Evolutionary conservation across 2,329 filamentous ascomycete species (phyloP), one percentile per base, ranked within the genome.

Genomic region (Pseudophaeomoniella oleicola): DNA sequence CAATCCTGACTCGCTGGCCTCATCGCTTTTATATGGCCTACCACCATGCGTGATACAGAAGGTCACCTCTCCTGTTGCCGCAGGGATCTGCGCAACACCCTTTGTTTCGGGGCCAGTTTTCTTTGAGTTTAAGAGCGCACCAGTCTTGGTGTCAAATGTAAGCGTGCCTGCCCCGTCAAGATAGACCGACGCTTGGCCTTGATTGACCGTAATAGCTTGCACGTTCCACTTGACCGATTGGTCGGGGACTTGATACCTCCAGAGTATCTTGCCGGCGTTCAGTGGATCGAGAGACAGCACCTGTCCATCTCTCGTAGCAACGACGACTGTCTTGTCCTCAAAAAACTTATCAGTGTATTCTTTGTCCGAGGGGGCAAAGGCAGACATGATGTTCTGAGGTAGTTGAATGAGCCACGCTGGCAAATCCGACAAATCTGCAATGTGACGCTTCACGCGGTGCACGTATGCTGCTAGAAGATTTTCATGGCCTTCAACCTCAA

Each of bases 401-500:
- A 94, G 64, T 12, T 66, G 66, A 42, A 75, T 68, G 2, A 93
- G 58, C 59, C 79, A 92, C 1, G 66, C 70, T 1, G 87, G 87
- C 3, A 96, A 67, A 46, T 80, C 67, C 50, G 81, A 66, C 29
- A 94, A 66, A 45, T 94, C 90, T 32, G 74, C 67, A 11, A 85
- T 49, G 52, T 98, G 90, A 32, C 90, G 81, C 44, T 72, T 80
- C 11, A 94, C 68, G 11, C 90, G 80, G 58, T 94, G 86, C 17
- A 88, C 61, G 51, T 94, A 98, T n/a, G 90, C 90, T 9, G 72
- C 67, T 4, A 83, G 50, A 3, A 83, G 68, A 52, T 81, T 93
- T 50, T 79, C 81, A 52, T 94, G 81, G 3, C 83, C 81, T 59
- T 98, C 88, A 16, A 82, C 73, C 46, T 93, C 81, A 5, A 96